Percentiles rank a stretch among this genome's conserved stretches.
Evolutionary conservation across 495 filamentous ascomycete species (phyloP).

Genomic region (Letharia lupina): DNA sequence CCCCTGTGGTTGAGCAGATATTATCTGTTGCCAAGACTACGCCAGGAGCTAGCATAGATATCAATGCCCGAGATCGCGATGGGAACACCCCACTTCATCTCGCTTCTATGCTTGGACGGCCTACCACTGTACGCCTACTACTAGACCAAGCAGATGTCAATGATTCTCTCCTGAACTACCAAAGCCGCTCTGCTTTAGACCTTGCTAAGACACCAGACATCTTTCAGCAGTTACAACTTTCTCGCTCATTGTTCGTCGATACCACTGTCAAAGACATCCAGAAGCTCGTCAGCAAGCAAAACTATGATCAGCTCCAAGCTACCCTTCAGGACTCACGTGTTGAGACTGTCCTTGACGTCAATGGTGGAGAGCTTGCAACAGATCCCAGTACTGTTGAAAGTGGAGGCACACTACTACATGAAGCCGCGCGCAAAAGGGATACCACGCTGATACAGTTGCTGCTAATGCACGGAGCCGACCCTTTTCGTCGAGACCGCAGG

Average conservation of each 20-base stretch:
- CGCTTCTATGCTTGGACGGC: conserved; percentile 72
- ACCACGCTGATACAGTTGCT: conserved; percentile 78
- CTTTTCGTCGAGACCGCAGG: conserved; percentile 87
- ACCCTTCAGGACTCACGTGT: conserved; percentile 77
- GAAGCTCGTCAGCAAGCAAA: conserved; percentile 55
- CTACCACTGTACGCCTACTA: conserved; percentile 67
- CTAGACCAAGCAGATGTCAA: conserved; percentile 75
- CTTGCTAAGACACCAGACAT: conserved; percentile 85
- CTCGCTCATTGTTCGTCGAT: conserved; percentile 84
- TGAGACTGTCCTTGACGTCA: conserved; percentile 79
- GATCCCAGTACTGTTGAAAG: conserved; percentile 64
- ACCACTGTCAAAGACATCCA: conserved; percentile 75
- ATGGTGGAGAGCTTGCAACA: conserved; percentile 76
- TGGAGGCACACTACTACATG: conserved; percentile 85
- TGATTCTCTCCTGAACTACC: conserved; percentile 82
- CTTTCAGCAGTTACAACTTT: conserved; percentile 88
- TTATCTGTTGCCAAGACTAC: conserved; percentile 58
- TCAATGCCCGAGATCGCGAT: conserved; percentile 85
- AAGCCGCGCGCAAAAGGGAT: conserved; percentile 82
- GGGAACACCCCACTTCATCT: conserved; percentile 91
- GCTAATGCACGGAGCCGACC: conserved; percentile 92
- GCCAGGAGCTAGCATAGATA: conserved; percentile 51
- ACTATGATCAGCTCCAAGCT: conserved; percentile 70
- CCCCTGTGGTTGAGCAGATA: conserved; percentile 92
- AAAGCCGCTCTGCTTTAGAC: conserved; percentile 79